Base-by-base conservation (phyloP, 805 yeast genomes). In the Candida nemodendra region DNA sequence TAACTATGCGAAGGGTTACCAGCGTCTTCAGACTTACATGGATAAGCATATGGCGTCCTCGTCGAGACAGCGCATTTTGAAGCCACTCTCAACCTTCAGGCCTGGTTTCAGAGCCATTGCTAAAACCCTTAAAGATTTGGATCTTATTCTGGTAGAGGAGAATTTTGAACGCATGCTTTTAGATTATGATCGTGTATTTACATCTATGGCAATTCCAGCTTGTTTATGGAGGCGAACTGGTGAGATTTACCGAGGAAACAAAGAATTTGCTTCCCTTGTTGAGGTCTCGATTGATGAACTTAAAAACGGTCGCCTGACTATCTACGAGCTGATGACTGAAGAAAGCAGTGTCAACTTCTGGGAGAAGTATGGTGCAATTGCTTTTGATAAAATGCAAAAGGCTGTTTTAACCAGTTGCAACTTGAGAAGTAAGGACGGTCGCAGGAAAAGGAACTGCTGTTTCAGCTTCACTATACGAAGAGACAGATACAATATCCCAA, bases 211-310 rank as follows among this genome's bases (percentile, higher is more conserved):
- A 5, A 88, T 91, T 44, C 98, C 98, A 2, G 96, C 97, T 1
- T 91, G 98, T 64, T 69, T 91, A 19, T 91, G 98, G 97, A 69
- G 98, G 57, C 80, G 98, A 51, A 90, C 98, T 0, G 98, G 98
- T 2, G 98, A 91, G 50, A 91, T 91, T 3, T 91, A 87, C 53
- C 65, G 97, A 44, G 98, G 96, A 0, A 91, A 91, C 61, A 89
- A 90, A 57, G 98, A 91, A 59, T 91, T 91, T 74, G 98, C 97
- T 0, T 84, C 90, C 1, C 62, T 91, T 38, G 96, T 91, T 2
- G 95, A 89, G 15, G 95, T 87, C 17, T 76, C 79, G 19, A 87
- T 91, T 2, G 97, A 90, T 56, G 96, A 89, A 57, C 65, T 91
- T 54, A 79, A 93, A 47, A 96, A 91, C 59, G 98, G 98, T 9